Conservation (phyloP, 202 grass and related monocot species). For the Panicum virgatum region DNA sequence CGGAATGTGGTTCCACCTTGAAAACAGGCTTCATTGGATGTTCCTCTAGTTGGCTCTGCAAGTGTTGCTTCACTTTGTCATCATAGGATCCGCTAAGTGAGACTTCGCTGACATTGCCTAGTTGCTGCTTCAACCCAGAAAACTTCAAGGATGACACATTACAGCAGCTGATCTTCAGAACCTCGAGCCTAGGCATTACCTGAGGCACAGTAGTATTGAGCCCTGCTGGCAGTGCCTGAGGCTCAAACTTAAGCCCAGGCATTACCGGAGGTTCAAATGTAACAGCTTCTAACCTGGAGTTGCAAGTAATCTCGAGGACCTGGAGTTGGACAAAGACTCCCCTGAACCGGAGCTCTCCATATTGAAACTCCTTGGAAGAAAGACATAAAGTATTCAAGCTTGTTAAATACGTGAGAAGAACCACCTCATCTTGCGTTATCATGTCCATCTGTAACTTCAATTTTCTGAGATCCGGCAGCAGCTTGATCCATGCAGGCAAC, state of each 20-base stretch:
- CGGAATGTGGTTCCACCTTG: background rate
- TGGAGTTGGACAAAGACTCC: background rate
- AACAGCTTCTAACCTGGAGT: background rate
- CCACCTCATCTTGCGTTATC: background rate
- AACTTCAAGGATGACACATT: background rate
- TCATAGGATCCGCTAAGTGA: background rate
- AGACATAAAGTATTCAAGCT: background rate
- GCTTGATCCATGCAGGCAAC: background rate
- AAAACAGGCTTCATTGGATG: background rate
- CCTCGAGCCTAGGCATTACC: too few species aligned
- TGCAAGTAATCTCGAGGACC: background rate
- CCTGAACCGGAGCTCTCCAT: background rate
- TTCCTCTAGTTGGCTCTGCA: background rate
- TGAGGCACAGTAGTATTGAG: too few species aligned
- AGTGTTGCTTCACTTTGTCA: background rate
- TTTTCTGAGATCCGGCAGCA: background rate
- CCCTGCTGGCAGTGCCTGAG: too few species aligned
- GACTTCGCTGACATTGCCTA: background rate
- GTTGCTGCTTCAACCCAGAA: background rate
- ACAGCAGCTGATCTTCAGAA: slow-evolving; percentile 12
- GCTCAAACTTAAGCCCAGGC: too few species aligned
- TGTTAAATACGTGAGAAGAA: background rate
- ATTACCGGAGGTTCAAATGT: background rate
- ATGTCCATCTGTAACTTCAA: too few species aligned
- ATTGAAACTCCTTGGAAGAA: background rate